Percentiles rank a stretch among this genome's conserved stretches.
Evolutionary conservation across 192 early-diverging fungal species (phyloP).

Genomic region (Backusella australiensis): DNA sequence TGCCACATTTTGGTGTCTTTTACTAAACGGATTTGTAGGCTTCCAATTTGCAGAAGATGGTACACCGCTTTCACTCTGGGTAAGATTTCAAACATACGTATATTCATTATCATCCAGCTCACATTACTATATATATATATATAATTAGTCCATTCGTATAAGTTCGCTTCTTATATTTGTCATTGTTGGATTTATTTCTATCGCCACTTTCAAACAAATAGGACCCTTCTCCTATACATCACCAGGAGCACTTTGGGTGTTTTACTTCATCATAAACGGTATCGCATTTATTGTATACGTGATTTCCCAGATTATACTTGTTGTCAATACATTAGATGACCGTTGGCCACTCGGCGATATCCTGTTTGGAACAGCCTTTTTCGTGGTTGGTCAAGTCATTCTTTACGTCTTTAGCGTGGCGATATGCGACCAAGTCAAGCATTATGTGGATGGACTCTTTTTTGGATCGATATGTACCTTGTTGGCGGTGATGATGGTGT

Average conservation of each 20-base stretch:
- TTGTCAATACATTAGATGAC: conserved; percentile 82
- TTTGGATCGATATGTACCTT: conserved; percentile 80
- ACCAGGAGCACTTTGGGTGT: conserved; percentile 66
- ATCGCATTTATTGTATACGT: conserved; percentile 75
- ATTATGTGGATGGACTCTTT: conserved; percentile 89
- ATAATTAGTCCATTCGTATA: conserved; percentile 69
- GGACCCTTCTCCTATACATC: conserved; percentile 48
- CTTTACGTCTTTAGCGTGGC: conserved; percentile 64
- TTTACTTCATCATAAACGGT: conserved; percentile 74
- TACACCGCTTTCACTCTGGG: conserved; percentile 85
- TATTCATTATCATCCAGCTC: not conserved
- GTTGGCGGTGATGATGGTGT: conserved; percentile 91
- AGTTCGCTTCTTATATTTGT: conserved; percentile 70
- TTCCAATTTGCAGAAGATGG: conserved; percentile 92
- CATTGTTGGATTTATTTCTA: conserved; percentile 58
- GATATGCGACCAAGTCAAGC: conserved; percentile 77
- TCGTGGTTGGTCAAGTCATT: conserved; percentile 69
- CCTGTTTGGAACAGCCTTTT: conserved; percentile 76
- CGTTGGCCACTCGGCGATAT: conserved; percentile 87
- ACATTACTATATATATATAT: not conserved
- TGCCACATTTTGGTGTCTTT: conserved; percentile 78
- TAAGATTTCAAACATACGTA: conserved; percentile 32
- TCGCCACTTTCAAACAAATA: conserved; percentile 65
- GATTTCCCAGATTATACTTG: conserved; percentile 79
- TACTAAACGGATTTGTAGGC: conserved; percentile 86